phyloP scores from a whole-genome alignment of 352 stramenopile genomes.

The Phytophthora citricola region DNA sequence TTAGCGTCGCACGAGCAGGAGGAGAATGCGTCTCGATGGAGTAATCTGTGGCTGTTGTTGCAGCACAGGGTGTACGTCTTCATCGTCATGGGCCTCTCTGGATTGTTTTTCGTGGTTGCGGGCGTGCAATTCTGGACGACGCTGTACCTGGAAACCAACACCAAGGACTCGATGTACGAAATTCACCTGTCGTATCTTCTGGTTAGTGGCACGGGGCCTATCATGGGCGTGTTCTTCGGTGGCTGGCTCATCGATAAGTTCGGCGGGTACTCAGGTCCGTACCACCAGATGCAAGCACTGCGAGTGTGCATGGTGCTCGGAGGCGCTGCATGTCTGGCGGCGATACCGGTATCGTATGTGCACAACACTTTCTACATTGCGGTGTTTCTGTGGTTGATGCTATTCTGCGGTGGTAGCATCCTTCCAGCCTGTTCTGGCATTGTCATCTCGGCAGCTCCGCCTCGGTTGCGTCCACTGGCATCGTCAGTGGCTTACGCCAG shows the following conservation, averaged over 20 bases:
- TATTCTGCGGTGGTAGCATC: conserved; percentile 81
- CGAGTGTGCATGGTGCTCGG: conserved; percentile 79
- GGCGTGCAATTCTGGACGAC: conserved; percentile 89
- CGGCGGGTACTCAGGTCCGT: conserved; percentile 72
- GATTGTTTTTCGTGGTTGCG: conserved; percentile 85
- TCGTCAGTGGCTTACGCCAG: conserved; percentile 83
- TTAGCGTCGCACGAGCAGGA: conserved; percentile 23
- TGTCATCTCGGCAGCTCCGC: conserved; percentile 76
- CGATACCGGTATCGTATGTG: conserved; percentile 74
- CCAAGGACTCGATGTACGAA: conserved; percentile 74
- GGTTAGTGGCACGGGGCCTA: conserved; percentile 77
- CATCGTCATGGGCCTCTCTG: conserved; percentile 80
- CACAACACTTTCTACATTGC: conserved; percentile 73
- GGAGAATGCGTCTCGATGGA: conserved; percentile 43
- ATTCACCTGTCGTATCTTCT: conserved; percentile 82
- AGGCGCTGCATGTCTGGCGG: conserved; percentile 48
- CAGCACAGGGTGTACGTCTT: conserved; percentile 77
- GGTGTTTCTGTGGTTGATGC: conserved; percentile 81
- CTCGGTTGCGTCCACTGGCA: conserved; percentile 66
- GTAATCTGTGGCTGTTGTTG: conserved; percentile 59
- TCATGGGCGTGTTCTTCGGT: conserved; percentile 88
- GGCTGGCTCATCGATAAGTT: conserved; percentile 85
- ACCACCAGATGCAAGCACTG: conserved; percentile 72
- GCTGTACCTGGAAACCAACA: conserved; percentile 85
- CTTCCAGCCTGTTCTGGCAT: conserved; percentile 86